Base-by-base conservation (phyloP, 2,329 filamentous ascomycete genomes). In the Exophiala dermatitidis region DNA sequence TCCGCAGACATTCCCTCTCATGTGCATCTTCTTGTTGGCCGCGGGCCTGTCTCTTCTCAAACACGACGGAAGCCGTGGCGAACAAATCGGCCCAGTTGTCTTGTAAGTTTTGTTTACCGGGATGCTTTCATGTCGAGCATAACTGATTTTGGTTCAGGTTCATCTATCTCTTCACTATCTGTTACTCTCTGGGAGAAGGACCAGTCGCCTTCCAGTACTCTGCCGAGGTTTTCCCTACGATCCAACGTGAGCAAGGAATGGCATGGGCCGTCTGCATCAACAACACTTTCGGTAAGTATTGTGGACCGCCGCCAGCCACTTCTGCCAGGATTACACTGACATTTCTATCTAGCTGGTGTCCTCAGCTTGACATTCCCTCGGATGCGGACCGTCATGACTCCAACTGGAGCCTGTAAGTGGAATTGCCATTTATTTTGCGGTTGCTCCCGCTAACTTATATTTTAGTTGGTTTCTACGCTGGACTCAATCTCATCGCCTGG, bases 161-260 rank as follows among this genome's bases (percentile, higher is more conserved):
- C 44, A 48, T 58, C 49, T 59, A 59, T 40, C 46, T 60, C n/a
- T 60, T 60, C 41, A 76, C 76, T 59, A 71, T 78, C 10, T 72
- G 74, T 29, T 78, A 78, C 62, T 74, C 71, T 0, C 71, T 80
- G 0, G 81, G 81, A 26, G 80, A 80, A 65, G 81, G 81, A 0
- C 77, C 77, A 0, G 81, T 83, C 0, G 81, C 81, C 1, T 84
- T 84, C 60, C 82, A 79, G 0, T 84, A 84, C 64, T 82, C 79
- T 0, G 81, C 82, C 3, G 82, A 84, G 65, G 80, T 79, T 1
- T 84, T 83, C 62, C 54, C 54, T n/a, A 36, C 32, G 4, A 34
- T 34, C 12, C 31, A 34, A n/a, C 67, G 67, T 49, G 68, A 70
- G 64, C 66, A 69, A 52, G 67, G 77, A 63, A 66, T 76, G 74